A percentile compares a stretch with the other conserved stretches of the same genome.
phyloP scores from a whole-genome alignment of 345 rosid genomes.

The Salix koriyanagi region DNA sequence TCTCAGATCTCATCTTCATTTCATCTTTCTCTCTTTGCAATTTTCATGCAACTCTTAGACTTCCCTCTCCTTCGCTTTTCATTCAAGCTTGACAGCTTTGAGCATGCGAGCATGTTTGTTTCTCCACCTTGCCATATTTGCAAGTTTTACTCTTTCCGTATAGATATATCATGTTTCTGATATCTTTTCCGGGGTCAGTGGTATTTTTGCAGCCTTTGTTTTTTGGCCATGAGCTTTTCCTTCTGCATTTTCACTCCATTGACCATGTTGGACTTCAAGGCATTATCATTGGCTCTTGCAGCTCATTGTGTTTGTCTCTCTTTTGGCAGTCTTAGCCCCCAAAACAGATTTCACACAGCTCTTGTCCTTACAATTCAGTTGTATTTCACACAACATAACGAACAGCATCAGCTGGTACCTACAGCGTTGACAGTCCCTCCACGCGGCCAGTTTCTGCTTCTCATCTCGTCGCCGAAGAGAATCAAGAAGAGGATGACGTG shows the following conservation, averaged over 20 bases:
- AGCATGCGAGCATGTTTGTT: constrained; percentile 89
- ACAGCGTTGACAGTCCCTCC: background rate
- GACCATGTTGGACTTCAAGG: constrained; percentile 87
- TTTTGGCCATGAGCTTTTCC: constrained; percentile 77
- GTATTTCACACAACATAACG: background rate
- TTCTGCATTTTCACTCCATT: constrained; percentile 81
- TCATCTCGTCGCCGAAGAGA: constrained; percentile 14
- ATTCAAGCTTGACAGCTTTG: constrained; percentile 59
- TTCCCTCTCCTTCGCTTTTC: constrained; percentile 46
- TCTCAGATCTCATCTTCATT: constrained; percentile 54
- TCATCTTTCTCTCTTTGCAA: constrained; percentile 61
- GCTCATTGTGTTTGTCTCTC: constrained; percentile 59
- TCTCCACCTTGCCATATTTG: constrained; percentile 70
- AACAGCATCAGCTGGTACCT: background rate
- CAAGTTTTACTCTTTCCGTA: constrained; percentile 57
- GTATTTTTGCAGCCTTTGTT: constrained; percentile 61
- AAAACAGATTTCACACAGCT: background rate
- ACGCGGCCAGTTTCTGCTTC: constrained; percentile 22
- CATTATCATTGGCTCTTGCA: constrained; percentile 89
- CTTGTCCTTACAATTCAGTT: too few relatives aligned
- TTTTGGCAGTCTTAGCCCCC: constrained; percentile 56
- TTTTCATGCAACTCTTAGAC: constrained; percentile 51
- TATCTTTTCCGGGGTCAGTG: constrained; percentile 43
- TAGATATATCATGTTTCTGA: constrained; percentile 48
- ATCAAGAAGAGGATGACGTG: constrained; percentile 15